Base-by-base conservation (phyloP, 1,284 basidiomycete species). In the Omphalotus olearius region DNA sequence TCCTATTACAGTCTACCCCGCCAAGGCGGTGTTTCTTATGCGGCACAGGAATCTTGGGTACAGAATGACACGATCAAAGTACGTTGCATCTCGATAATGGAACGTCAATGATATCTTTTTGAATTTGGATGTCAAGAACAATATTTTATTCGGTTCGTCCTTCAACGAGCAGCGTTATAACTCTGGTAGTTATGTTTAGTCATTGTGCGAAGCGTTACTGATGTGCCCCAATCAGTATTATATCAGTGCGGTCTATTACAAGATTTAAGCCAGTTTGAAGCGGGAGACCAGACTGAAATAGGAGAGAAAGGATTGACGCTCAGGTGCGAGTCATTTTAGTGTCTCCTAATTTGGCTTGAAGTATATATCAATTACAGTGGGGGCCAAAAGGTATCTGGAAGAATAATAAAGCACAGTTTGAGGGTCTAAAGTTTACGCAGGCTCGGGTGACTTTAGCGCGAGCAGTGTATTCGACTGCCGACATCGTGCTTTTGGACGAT, bases 61-160 rank as follows among this genome's bases (percentile, higher is more conserved):
- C 45, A 47, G 20, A 52, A 52, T 17, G 50, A 52, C 36, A 52
- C 50, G 13, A 47, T 52, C 45, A 52, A 77, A 77, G 61, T 83
- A 79, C 57, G 68, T 68, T 50, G 69, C 62, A 3, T 69, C 16
- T 25, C 18, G n/a, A 3, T 26, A 1, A 20, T 23, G 6, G 18
- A 11, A 11, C 59, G 65, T 60, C 43, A 51, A 2, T 47, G 18
- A 18, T 11, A 23, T 16, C 23, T 4, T 1, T 2, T 70, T 77
- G 9, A n/a, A 71, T 48, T 78, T 23, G 23, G 5, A 23, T 23
- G 5, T 23, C 75, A 52, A 71, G 60, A 83, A 91, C 45, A 96
- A 95, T 60, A 93, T 96, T 56, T 59, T 93, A 20, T 96, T 95
- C 65, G 85, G 88, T 35, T 71, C 85, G 3, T 80, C 84, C 0